phyloP scores from a whole-genome alignment of 306 rosid genomes.

The Clitoria ternatea region DNA sequence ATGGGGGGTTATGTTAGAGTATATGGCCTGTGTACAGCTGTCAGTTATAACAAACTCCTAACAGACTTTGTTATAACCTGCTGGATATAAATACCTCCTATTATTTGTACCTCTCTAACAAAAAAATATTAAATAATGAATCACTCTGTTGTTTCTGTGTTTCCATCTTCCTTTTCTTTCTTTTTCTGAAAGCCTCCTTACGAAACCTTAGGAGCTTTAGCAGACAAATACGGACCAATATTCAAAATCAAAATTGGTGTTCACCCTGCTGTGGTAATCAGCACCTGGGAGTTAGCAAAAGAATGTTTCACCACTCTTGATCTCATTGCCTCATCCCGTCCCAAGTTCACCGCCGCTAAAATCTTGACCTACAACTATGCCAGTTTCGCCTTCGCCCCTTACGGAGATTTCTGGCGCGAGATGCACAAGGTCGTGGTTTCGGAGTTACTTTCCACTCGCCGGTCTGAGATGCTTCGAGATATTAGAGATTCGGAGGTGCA shows the following conservation, averaged over 20 bases:
- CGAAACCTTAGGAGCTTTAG: not conserved
- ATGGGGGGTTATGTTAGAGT: no score
- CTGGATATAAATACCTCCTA: no score
- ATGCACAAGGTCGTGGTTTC: not conserved
- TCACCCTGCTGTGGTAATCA: not conserved
- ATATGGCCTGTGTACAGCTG: no score
- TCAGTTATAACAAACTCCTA: no score
- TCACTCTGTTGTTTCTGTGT: no score
- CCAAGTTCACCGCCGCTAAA: not conserved
- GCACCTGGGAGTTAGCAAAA: not conserved
- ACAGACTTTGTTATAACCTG: no score
- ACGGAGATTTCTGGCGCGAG: not conserved
- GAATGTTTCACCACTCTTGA: conserved; percentile 3
- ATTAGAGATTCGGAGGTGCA: not conserved
- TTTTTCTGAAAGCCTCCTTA: no score
- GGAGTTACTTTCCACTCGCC: not conserved
- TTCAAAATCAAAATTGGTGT: not conserved
- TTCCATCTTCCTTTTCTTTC: no score
- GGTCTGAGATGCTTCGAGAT: not conserved
- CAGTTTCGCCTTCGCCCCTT: not conserved
- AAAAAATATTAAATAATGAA: no score
- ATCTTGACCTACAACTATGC: not conserved
- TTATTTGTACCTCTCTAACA: no score
- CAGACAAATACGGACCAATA: not conserved
- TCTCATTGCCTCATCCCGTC: not conserved